These are phyloP conservation scores for Rhizophora apiculata DNA, from an alignment of 345 rosid genomes.

Conservation along the genomic window DNA sequence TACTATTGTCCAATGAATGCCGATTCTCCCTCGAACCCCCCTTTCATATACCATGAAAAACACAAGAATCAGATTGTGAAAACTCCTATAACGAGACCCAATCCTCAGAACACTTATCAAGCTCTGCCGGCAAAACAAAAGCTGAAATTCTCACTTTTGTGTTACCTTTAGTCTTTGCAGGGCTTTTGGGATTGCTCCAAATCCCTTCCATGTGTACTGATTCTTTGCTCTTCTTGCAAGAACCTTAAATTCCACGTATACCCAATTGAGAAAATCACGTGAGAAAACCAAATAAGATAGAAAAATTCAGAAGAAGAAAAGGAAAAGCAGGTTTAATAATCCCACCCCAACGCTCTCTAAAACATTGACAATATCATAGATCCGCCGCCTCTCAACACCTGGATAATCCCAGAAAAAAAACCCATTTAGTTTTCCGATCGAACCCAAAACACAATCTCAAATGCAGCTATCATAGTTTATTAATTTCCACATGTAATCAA, in stretches of 20 bases:
- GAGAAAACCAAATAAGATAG: neutral
- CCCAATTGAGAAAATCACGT: neutral
- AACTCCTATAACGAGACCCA: neutral
- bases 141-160: neutral
- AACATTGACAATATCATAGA: slow-evolving; percentile 34
- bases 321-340: neutral
- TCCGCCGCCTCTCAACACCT: slow-evolving; percentile 37
- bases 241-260: slow-evolving; percentile 16
- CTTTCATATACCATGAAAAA: slow-evolving; percentile 30
- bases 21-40: slow-evolving; percentile 53
- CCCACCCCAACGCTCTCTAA: slow-evolving; percentile 35
- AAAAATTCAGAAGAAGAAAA: neutral
- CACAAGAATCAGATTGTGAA: slow-evolving; percentile 4
- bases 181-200: slow-evolving; percentile 61
- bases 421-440: neutral
- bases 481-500: neutral
- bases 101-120: no score
- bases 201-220: slow-evolving; percentile 82
- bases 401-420: neutral
- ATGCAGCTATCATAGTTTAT: neutral
- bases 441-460: neutral
- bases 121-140: neutral
- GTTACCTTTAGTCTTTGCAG: slow-evolving; percentile 56
- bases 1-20: slow-evolving; percentile 30
- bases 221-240: slow-evolving; percentile 44